Conservation (phyloP, 2,329 filamentous ascomycete genomes). For the Dryadomyces sulphureus region DNA sequence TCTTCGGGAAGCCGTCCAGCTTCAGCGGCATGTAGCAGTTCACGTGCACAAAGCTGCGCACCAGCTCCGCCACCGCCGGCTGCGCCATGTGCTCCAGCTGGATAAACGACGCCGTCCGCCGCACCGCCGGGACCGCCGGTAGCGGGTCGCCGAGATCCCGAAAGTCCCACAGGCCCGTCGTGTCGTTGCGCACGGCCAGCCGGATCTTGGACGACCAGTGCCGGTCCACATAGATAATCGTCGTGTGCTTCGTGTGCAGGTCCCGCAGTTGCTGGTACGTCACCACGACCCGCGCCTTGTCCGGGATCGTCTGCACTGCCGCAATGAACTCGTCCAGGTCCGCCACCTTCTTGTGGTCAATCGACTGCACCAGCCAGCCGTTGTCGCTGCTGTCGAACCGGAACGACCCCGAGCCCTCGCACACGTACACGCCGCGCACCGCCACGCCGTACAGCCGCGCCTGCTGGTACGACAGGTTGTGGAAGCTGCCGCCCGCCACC, state of each 20-base stretch:
- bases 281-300: conserved; percentile 72
- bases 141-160: conserved; percentile 68
- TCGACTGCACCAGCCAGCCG: conserved; percentile 84
- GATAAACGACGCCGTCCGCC: conserved; percentile 77
- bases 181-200: conserved; percentile 78
- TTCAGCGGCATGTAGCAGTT: conserved; percentile 90
- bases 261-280: conserved; percentile 94
- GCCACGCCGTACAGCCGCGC: conserved; percentile 90
- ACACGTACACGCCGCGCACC: conserved; percentile 84
- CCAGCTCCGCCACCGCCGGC: conserved; percentile 79
- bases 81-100: conserved; percentile 79
- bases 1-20: conserved; percentile 93
- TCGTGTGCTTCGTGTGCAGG: conserved; percentile 85
- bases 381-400: conserved; percentile 81
- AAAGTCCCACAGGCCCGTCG: conserved; percentile 89
- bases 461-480: conserved; percentile 93
- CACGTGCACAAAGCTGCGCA: conserved; percentile 88
- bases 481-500: conserved; percentile 87
- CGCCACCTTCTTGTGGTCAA: conserved; percentile 83
- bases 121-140: conserved; percentile 55
- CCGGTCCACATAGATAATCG: conserved; percentile 80
- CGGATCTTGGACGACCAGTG: conserved; percentile 97
- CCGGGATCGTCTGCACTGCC: conserved; percentile 77
- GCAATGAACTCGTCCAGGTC: conserved; percentile 80
- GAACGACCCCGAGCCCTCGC: conserved; percentile 89